Percentiles rank a stretch among this genome's conserved stretches.
Conservation (phyloP, 768 basidiomycete genomes). For the Podaxis sp. region DNA sequence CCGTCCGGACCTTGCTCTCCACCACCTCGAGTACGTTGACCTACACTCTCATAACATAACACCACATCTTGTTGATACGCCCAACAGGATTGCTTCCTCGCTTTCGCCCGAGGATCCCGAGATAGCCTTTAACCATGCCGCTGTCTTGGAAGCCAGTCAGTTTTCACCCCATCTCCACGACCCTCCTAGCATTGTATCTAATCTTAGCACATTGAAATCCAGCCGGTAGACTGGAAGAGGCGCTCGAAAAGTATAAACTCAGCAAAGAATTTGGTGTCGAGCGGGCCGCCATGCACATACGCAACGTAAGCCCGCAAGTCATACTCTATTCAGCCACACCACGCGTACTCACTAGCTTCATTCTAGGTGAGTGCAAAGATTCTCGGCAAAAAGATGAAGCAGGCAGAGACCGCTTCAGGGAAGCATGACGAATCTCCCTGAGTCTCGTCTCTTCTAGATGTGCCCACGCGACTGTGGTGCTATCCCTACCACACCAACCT, state of each 20-base stretch:
- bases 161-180: constrained; percentile 18
- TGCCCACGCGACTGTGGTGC: not conserved
- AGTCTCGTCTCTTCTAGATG: constrained; percentile 1
- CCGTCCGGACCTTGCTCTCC: constrained; percentile 82
- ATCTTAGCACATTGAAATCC: constrained; percentile 32
- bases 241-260: constrained; percentile 78
- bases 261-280: constrained; percentile 79
- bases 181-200: constrained; percentile 22
- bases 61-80: constrained; percentile 20
- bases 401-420: constrained; percentile 34
- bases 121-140: constrained; percentile 89
- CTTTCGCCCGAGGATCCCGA: constrained; percentile 88
- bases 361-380: constrained; percentile 80
- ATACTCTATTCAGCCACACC: constrained; percentile 12
- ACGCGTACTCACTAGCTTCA: constrained; percentile 21
- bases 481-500: not conserved
- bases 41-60: constrained; percentile 23
- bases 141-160: constrained; percentile 87
- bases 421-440: constrained; percentile 30
- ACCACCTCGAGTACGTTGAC: constrained; percentile 70
- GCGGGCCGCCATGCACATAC: constrained; percentile 78
- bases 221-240: constrained; percentile 82
- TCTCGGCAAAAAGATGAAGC: constrained; percentile 60
- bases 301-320: constrained; percentile 56
- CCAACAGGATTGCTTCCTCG: constrained; percentile 72